Conservation (phyloP, 1,139 yeast species). For the Protomyces inouyei region DNA sequence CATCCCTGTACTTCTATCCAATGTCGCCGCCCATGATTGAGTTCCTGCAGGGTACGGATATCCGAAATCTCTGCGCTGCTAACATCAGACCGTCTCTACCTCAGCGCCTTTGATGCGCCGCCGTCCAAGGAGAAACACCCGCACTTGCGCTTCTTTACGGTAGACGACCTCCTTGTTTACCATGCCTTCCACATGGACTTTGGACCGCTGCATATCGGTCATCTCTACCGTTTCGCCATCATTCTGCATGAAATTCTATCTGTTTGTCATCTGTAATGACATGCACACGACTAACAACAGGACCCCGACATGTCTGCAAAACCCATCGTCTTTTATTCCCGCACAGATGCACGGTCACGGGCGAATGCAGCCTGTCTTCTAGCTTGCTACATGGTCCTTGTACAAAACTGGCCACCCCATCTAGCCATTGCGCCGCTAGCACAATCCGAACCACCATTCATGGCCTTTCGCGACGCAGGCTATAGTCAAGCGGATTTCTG, state of each 20-base stretch:
- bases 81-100: slow-evolving; percentile 65
- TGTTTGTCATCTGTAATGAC: not conserved
- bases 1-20: not conserved
- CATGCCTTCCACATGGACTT: slow-evolving; percentile 91
- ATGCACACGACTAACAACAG: slow-evolving; percentile 15
- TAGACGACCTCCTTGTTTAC: slow-evolving; percentile 86
- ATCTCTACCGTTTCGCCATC: slow-evolving; percentile 89
- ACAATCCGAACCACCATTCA: slow-evolving; percentile 88
- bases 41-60: slow-evolving; percentile 28
- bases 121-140: slow-evolving; percentile 74
- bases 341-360: slow-evolving; percentile 72
- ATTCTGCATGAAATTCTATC: slow-evolving; percentile 75
- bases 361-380: slow-evolving; percentile 92
- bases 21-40: slow-evolving; percentile 29
- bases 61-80: not conserved
- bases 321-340: slow-evolving; percentile 84
- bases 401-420: slow-evolving; percentile 98
- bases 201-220: slow-evolving; percentile 93
- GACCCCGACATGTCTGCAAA: slow-evolving; percentile 74
- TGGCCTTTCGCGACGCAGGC: slow-evolving; percentile 95
- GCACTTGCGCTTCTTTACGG: slow-evolving; percentile 58
- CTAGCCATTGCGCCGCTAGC: slow-evolving; percentile 91
- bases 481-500: slow-evolving; percentile 92
- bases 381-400: slow-evolving; percentile 90
- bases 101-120: slow-evolving; percentile 77